Percentiles rank a stretch among this genome's conserved stretches.
Conservation (phyloP, 2,329 filamentous ascomycete genomes). For the Myriosclerotinia curreyana region DNA sequence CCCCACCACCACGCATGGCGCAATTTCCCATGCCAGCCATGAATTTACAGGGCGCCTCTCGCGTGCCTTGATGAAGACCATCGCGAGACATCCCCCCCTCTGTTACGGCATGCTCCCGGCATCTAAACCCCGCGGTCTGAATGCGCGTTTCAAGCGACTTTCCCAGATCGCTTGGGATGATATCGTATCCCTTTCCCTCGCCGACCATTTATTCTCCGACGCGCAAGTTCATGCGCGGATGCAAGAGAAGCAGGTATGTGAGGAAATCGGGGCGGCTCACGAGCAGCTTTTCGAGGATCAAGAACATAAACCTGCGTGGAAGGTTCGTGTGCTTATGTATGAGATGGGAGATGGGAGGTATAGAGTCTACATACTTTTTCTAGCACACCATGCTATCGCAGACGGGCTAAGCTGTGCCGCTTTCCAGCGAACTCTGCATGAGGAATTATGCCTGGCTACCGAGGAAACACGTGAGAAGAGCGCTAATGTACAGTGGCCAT, state of each 20-base stretch:
- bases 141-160: not conserved
- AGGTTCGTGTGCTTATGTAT: constrained; percentile 24
- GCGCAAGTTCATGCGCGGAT: too few species aligned
- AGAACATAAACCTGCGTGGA: constrained; percentile 30
- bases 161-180: not conserved
- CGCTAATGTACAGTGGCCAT: constrained; percentile 22
- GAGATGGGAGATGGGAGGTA: not conserved
- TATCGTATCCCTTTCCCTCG: not conserved
- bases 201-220: not conserved
- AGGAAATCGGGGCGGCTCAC: constrained; percentile 27
- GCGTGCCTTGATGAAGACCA: not conserved
- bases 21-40: not conserved
- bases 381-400: constrained; percentile 28
- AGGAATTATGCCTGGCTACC: constrained; percentile 21
- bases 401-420: constrained; percentile 28
- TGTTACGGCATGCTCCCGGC: not conserved
- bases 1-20: not conserved
- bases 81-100: not conserved
- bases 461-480: not conserved
- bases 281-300: constrained; percentile 26
- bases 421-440: constrained; percentile 29
- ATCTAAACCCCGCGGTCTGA: not conserved
- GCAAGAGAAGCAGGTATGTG: not conserved
- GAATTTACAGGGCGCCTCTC: not conserved
- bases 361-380: constrained; percentile 28